Percentiles rank a stretch among this genome's conserved stretches.
These are phyloP conservation scores for Diutina scorzettiae DNA, from an alignment of 1,139 yeast species.

Conservation along the genomic window DNA sequence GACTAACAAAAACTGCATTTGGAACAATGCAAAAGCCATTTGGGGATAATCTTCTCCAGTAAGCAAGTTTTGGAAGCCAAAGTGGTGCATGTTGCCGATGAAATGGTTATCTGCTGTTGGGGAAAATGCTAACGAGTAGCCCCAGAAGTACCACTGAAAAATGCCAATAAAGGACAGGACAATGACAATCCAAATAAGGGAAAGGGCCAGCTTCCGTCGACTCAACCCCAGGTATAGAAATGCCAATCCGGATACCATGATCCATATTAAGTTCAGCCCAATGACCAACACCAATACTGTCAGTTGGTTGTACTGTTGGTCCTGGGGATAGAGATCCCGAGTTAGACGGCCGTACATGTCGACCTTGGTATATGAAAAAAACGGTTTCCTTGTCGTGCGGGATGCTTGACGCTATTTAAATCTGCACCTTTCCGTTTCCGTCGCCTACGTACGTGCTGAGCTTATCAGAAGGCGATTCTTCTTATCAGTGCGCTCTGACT, in stretches of 20 bases:
- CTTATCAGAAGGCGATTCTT: slow-evolving; percentile 1
- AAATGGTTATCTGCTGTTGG: slow-evolving; percentile 64
- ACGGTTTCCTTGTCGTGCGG: too few species aligned
- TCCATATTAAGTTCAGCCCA: slow-evolving; percentile 68
- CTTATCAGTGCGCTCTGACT: slow-evolving; percentile 6
- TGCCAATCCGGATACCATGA: slow-evolving; percentile 94
- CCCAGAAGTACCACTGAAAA: slow-evolving; percentile 98
- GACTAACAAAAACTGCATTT: slow-evolving; percentile 84
- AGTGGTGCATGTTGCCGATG: slow-evolving; percentile 74
- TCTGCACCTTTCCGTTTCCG: neutral
- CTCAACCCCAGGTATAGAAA: slow-evolving; percentile 89
- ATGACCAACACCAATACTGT: slow-evolving; percentile 33
- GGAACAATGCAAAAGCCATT: slow-evolving; percentile 74
- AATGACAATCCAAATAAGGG: slow-evolving; percentile 74
- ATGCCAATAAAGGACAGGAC: slow-evolving; percentile 70
- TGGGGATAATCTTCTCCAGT: slow-evolving; percentile 60
- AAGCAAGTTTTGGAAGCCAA: slow-evolving; percentile 67
- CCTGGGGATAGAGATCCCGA: slow-evolving; percentile 25
- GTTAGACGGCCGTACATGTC: slow-evolving; percentile 6
- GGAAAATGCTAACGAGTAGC: slow-evolving; percentile 83
- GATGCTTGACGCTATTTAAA: neutral
- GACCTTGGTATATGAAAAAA: neutral
- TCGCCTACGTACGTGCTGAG: slow-evolving; percentile 10
- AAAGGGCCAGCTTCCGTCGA: slow-evolving; percentile 79
- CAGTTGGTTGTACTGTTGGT: slow-evolving; percentile 30